phyloP scores from a whole-genome alignment of 202 grass and related monocot genomes.

The Dendrocalamus latiflorus region DNA sequence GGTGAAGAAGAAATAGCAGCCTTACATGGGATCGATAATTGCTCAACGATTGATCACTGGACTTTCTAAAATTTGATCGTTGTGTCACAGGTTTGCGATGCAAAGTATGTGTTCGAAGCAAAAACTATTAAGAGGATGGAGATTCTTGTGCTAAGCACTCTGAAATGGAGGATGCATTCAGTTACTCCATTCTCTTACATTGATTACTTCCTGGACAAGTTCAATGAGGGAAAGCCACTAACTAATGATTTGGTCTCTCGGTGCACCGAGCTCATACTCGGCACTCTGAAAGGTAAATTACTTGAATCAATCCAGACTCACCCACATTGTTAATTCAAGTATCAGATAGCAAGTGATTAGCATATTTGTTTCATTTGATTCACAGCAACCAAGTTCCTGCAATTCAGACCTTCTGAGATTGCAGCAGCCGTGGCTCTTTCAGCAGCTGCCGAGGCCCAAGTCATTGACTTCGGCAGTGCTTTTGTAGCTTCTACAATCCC shows the following conservation, averaged over 20 bases:
- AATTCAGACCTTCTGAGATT: constrained; percentile 66
- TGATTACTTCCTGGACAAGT: constrained; percentile 31
- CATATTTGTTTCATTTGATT: background rate
- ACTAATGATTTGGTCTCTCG: constrained; percentile 14
- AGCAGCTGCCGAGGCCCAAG: background rate
- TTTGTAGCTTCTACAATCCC: constrained; percentile 20
- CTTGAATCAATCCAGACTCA: background rate
- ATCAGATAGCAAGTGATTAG: background rate
- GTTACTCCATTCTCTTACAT: constrained; percentile 51
- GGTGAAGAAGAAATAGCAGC: constrained; percentile 20
- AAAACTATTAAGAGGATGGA: constrained; percentile 33
- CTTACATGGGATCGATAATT: background rate
- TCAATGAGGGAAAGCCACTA: constrained; percentile 34
- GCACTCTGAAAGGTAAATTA: constrained; percentile 46
- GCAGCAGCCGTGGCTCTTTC: constrained; percentile 46
- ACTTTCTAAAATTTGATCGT: background rate
- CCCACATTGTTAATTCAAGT: background rate
- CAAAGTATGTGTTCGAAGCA: no score
- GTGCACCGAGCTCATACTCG: constrained; percentile 38
- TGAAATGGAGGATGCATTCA: constrained; percentile 47
- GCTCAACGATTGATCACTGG: background rate
- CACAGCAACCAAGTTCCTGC: constrained; percentile 44
- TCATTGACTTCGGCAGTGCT: constrained; percentile 1
- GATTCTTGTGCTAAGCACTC: constrained; percentile 19
- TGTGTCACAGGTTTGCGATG: constrained; percentile 19